These are phyloP conservation scores for Irpex sp. DNA, from an alignment of 1,284 basidiomycete genomes.

Conservation along the genomic window DNA sequence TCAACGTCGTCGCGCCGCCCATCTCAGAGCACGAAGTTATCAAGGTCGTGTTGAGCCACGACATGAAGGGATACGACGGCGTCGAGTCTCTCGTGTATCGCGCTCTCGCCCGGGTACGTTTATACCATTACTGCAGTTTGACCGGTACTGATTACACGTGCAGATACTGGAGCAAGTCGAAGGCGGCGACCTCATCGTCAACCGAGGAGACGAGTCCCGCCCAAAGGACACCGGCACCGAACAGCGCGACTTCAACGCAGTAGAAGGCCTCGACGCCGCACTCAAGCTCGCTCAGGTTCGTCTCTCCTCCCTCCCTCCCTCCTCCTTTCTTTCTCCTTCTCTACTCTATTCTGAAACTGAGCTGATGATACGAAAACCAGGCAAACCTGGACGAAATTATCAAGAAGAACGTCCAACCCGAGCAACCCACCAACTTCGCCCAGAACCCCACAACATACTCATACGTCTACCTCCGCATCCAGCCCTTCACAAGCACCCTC, in stretches of 20 bases:
- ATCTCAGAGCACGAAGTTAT: conserved; percentile 98
- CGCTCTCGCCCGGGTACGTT: conserved; percentile 69
- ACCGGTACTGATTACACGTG: background rate
- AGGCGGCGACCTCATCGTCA: conserved; percentile 87
- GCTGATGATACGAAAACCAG: conserved; percentile 32
- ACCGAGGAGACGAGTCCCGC: conserved; percentile 74
- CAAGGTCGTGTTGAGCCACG: conserved; percentile 92
- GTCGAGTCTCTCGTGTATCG: conserved; percentile 95
- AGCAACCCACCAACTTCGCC: conserved; percentile 34
- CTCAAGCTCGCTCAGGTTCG: conserved; percentile 76
- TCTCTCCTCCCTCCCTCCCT: background rate
- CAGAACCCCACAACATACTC: conserved; percentile 84
- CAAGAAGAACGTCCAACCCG: conserved; percentile 49
- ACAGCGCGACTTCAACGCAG: conserved; percentile 73
- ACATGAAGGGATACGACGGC: conserved; percentile 96
- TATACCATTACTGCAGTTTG: background rate
- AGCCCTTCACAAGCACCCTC: conserved; percentile 74
- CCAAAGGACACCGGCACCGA: conserved; percentile 51
- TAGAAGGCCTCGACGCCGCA: conserved; percentile 82
- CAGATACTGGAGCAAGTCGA: conserved; percentile 93
- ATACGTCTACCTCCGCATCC: conserved; percentile 90
- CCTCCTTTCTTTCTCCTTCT: background rate
- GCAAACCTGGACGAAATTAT: conserved; percentile 78
- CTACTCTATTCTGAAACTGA: background rate
- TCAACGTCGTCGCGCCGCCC: conserved; percentile 97